Evolutionary conservation across 768 basidiomycete species (phyloP).

Genomic region (Mycena albidolilacea): DNA sequence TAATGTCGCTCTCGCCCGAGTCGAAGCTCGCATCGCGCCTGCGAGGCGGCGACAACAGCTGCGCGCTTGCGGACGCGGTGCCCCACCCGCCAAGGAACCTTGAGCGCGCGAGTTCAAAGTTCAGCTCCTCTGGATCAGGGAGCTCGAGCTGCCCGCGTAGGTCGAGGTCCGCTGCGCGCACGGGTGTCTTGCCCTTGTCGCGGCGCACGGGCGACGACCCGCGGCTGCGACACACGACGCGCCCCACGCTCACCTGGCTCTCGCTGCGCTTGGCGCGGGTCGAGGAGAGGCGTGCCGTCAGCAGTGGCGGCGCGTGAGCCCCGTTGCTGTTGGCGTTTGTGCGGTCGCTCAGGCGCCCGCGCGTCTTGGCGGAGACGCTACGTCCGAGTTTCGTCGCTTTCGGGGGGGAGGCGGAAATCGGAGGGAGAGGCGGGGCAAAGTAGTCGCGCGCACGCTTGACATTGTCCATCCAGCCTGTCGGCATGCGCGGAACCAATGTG

Average conservation of each 20-base stretch:
- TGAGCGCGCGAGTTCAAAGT: constrained; percentile 32
- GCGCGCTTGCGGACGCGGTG: constrained; percentile 23
- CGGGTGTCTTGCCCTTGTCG: constrained; percentile 39
- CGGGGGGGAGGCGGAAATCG: constrained; percentile 26
- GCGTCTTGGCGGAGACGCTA: constrained; percentile 37
- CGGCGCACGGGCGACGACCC: constrained; percentile 39
- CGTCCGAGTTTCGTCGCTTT: constrained; percentile 23
- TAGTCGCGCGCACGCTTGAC: constrained; percentile 40
- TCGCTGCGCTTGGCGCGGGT: constrained; percentile 37
- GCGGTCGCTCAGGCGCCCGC: constrained; percentile 39
- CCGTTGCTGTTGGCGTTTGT: constrained; percentile 31
- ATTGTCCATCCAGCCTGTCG: constrained; percentile 40
- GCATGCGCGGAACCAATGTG: constrained; percentile 33
- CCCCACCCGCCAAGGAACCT: constrained; percentile 36
- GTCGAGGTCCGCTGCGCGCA: constrained; percentile 33
- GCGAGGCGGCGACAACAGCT: constrained; percentile 35
- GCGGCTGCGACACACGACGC: constrained; percentile 40
- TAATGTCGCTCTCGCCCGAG: constrained; percentile 34
- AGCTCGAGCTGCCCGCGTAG: constrained; percentile 36
- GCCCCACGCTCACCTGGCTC: constrained; percentile 37
- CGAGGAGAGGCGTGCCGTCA: constrained; percentile 33
- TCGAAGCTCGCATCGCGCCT: constrained; percentile 28
- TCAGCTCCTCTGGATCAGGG: constrained; percentile 23
- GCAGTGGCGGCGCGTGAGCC: constrained; percentile 23
- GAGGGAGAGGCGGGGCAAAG: constrained; percentile 24